Evolutionary conservation across 2,329 filamentous ascomycete genomes (phyloP).

Genomic region (Nigrospora osmanthi): DNA sequence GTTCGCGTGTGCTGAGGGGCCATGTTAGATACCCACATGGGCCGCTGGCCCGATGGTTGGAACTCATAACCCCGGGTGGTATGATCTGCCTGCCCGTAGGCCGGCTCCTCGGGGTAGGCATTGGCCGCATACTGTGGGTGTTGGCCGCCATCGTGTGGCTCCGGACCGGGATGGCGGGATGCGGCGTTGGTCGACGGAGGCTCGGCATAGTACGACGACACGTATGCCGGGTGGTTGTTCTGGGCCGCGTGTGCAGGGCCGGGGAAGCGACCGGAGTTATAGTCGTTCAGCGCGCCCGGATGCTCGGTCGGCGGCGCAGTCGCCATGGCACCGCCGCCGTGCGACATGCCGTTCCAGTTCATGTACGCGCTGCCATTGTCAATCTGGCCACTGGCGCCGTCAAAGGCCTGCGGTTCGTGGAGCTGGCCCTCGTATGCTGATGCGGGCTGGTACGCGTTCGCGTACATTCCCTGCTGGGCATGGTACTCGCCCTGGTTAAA

Average conservation of each 20-base stretch:
- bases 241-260: no score
- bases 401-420: background rate
- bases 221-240: no score
- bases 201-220: background rate
- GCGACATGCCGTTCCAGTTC: background rate
- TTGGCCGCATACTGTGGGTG: background rate
- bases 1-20: background rate
- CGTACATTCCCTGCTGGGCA: background rate
- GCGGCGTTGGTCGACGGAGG: background rate
- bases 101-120: background rate
- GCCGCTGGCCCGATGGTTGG: background rate
- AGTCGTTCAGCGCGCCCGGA: no score
- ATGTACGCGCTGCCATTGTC: background rate
- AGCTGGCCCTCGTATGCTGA: background rate
- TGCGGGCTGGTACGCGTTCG: background rate
- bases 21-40: background rate
- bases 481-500: constrained; percentile 1
- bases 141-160: background rate
- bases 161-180: background rate
- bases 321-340: no score
- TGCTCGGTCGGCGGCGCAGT: no score
- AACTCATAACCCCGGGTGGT: background rate
- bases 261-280: no score
- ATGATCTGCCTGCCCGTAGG: background rate
- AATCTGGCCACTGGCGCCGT: background rate